A percentile compares a stretch with the other conserved stretches of the same genome.
phyloP scores from a whole-genome alignment of 1,284 basidiomycete species.

The Puccinia horiana region DNA sequence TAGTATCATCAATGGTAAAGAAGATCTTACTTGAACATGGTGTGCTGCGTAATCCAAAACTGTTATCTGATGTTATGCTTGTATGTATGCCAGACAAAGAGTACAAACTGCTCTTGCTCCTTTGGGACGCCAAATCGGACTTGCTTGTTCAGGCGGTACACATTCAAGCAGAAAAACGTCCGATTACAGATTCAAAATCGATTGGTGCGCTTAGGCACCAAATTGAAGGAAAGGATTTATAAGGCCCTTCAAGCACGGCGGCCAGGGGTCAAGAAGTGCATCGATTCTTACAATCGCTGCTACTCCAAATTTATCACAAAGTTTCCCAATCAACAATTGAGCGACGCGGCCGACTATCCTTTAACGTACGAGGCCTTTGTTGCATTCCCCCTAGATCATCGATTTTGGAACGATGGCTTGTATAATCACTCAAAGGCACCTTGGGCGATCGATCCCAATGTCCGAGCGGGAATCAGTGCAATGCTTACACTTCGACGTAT shows the following conservation, averaged over 20 bases:
- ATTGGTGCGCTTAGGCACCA: neutral
- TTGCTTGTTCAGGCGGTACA: neutral
- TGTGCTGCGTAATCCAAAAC: no score
- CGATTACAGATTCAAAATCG: neutral
- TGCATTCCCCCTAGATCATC: neutral
- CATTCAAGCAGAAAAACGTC: neutral
- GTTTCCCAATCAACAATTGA: neutral
- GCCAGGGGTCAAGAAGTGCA: neutral
- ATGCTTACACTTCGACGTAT: neutral
- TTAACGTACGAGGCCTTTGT: neutral
- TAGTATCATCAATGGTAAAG: no score
- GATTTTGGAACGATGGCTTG: neutral
- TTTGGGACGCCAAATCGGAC: neutral
- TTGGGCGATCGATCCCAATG: neutral
- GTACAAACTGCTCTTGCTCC: neutral
- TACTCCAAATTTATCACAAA: neutral
- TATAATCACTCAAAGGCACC: neutral
- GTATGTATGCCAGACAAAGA: neutral
- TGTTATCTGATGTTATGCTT: neutral
- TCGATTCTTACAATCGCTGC: neutral
- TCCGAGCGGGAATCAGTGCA: neutral
- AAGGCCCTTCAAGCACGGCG: neutral
- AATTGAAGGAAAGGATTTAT: neutral
- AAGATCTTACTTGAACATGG: no score
- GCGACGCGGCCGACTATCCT: neutral